Evolutionary conservation across 768 basidiomycete species (phyloP), one percentile per base, ranked within the genome.

Genomic region (Lactarius psammicola): DNA sequence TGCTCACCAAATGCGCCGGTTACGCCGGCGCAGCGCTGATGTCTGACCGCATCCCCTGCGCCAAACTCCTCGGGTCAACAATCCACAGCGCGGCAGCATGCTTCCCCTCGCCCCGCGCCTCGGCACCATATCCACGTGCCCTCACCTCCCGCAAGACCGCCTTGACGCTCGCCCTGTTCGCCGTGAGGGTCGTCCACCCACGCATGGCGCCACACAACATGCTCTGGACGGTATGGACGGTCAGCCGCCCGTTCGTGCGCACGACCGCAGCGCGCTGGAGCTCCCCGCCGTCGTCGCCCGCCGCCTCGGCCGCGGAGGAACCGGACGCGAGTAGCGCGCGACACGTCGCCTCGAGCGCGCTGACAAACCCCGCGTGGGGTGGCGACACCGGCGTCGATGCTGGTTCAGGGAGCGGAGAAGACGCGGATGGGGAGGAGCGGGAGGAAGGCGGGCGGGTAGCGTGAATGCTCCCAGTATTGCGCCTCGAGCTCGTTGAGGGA

Each of bases 131-230:
- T 34, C 76, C 76, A 2, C 77, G 65, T 18, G 75, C 71, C 63
- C 79, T 83, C 75, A 93, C 82, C 74, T 89, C 89, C 66, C 85
- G 80, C 65, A 94, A 66, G n/a, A 95, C 79, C 28, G 86, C 86
- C 71, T 82, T 86, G 30, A 94, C 85, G 69, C 92, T 92, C 34
- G 87, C 82, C 68, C 85, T 81, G 70, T 96, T 95, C 10, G 92
- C 92, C 4, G 93, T 95, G 56, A 95, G 77, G n/a, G 90, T 92
- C 67, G 94, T 95, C 89, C 90, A 88, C 0, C 87, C 86, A 31
- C 82, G 76, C 44, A 76, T 76, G 0, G 88, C 84, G 18, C 93
- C 94, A 72, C 83, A 84, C 23, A 87, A 76, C 78, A 94, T 78
- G 61, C 88, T 90, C 63, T 85, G 81, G 10, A 90, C 83, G 0